Percentiles rank a stretch among this genome's conserved stretches.
Conservation (phyloP, 2,329 filamentous ascomycete species). For the Penicillium concentricum region DNA sequence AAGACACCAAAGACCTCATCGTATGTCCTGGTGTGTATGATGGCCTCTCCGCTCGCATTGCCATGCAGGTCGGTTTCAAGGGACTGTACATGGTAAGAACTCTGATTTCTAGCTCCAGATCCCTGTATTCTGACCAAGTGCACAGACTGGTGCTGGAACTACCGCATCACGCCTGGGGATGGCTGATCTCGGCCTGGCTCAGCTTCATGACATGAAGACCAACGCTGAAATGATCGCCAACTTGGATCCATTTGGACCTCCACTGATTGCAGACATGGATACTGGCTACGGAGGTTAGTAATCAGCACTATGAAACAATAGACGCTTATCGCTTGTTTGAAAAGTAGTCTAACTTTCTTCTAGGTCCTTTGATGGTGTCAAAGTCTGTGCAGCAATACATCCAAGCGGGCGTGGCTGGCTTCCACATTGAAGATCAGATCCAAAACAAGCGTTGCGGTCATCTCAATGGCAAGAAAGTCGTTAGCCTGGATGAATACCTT, state of each 20-base stretch:
- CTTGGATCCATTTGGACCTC: conserved; percentile 52
- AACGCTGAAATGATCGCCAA: conserved; percentile 66
- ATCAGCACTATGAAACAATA: too few relatives aligned
- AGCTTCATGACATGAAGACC: conserved; percentile 61
- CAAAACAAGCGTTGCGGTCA: conserved; percentile 44
- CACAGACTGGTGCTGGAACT: conserved; percentile 62
- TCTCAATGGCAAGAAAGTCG: conserved; percentile 41
- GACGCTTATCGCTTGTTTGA: neutral
- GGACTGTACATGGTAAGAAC: conserved; percentile 64
- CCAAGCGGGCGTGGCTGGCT: conserved; percentile 53
- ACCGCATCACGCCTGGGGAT: conserved; percentile 60
- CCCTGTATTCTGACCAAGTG: neutral
- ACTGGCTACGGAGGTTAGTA: conserved; percentile 51
- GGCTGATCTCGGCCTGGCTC: conserved; percentile 63
- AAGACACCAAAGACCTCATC: conserved; percentile 39
- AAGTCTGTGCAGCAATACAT: conserved; percentile 52
- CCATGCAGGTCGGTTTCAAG: conserved; percentile 62
- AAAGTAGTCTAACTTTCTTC: conserved; percentile 26
- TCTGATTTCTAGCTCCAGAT: neutral
- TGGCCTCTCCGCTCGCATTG: conserved; percentile 64
- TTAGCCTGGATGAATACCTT: conserved; percentile 35
- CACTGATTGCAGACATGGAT: conserved; percentile 60
- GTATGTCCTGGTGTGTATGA: conserved; percentile 68
- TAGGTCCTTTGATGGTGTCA: conserved; percentile 47
- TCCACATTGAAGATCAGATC: conserved; percentile 60